These are phyloP conservation scores for Lolium multiflorum DNA, from an alignment of 176 grass and related monocot species.

Conservation along the genomic window DNA sequence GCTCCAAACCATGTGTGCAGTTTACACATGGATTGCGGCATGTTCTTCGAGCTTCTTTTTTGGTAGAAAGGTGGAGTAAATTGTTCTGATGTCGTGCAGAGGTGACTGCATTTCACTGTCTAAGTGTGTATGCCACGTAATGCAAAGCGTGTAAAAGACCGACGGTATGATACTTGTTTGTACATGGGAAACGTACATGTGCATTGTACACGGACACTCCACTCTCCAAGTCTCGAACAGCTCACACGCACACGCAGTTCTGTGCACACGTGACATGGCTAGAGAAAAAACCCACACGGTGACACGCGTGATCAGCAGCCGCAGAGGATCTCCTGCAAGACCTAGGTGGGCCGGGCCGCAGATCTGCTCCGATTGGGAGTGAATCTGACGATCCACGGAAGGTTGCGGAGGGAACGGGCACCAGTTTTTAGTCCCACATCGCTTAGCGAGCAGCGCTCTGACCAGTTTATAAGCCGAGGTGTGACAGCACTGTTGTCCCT, in stretches of 20 bases:
- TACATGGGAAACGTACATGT: too few species aligned
- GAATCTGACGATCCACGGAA: not conserved
- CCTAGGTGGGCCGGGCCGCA: too few species aligned
- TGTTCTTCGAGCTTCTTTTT: not conserved
- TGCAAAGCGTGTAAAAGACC: not conserved
- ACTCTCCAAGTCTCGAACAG: not conserved
- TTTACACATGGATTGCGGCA: not conserved
- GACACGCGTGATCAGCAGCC: not conserved
- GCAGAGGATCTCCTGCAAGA: not conserved
- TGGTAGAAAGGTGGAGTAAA: not conserved
- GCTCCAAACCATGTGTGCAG: not conserved
- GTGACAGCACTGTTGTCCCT: rapidly evolving
- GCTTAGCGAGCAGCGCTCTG: rapidly evolving
- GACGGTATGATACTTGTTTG: not conserved
- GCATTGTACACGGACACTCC: not conserved
- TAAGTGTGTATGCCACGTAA: not conserved
- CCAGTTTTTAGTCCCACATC: not conserved
- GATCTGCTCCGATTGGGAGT: too few species aligned
- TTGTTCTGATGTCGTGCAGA: not conserved
- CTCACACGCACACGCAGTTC: too few species aligned
- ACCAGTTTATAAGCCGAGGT: not conserved
- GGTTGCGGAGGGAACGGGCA: not conserved
- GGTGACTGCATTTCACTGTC: not conserved
- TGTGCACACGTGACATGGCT: not conserved
- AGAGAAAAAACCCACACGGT: not conserved